Evolutionary conservation across 2,329 filamentous ascomycete species (phyloP), one percentile per base, ranked within the genome.

Genomic region (Beauveria australis): DNA sequence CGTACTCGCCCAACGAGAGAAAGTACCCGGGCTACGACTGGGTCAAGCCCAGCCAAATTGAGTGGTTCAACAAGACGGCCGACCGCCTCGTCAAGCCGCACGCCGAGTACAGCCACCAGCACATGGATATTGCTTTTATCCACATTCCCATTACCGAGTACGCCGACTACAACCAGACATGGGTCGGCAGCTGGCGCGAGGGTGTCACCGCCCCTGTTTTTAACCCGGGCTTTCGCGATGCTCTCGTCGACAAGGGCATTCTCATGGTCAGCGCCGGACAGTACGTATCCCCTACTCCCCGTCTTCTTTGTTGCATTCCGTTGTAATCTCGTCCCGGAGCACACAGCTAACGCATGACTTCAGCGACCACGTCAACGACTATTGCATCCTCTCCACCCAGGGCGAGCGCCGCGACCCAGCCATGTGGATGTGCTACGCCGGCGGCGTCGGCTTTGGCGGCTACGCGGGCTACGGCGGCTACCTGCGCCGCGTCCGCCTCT

Each of bases 371-470:
- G 93, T 89, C 65, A 99, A 99, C 71, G 94, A 99, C 70, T 97
- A 97, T 73, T 99, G 94, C 73, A 87, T 89, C 64, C 81, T 97
- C 9, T 86, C 82, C 1, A 73, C 70, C 19, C 58, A 72, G 43
- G 70, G 70, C 24, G 70, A 78, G 3, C 74, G 82, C 56, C 75
- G 81, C 46, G 73, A 78, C 24, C 87, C 89, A 0, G 83, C 88
- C 33, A 77, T 97, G 2, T 99, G 94, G 94, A 96, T 99, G 92
- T 99, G 94, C 78, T 97, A 97, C 73, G 93, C 87, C 9, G 94
- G 94, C 37, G 94, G 89, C 28, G 85, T 87, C 30, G 94, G 94
- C 1, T 96, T 99, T 68, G 94, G 94, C 60, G 94, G 94, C 0
- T 99, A 99, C 71, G 94, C 89, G 22, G 92, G 93, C 6, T 97